Base-by-base conservation (phyloP, 208 protist species). In the Crithidia expoeki region DNA sequence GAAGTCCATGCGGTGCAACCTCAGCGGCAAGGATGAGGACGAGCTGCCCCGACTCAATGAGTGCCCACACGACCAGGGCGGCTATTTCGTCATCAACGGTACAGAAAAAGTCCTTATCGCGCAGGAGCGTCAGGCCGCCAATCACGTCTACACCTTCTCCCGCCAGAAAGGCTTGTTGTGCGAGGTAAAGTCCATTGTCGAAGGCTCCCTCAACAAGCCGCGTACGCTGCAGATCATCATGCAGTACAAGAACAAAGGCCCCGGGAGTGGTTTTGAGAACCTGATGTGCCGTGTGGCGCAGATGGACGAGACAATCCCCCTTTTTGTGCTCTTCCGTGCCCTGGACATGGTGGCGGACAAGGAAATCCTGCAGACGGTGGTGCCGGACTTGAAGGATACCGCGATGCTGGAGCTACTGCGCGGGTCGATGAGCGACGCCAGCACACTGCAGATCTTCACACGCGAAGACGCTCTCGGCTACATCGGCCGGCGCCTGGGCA, bases 11-110 rank as follows among this genome's bases (percentile, higher is more conserved):
- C 90, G 96, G 33, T 99, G 99, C 86, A 93, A 99, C 32, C 80
- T 99, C 2, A 74, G 83, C 30, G 90, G 88, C 0, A 98, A 98
- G 77, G 86, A 73, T 21, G 78, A 94, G 36, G 92, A 94, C 33
- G 92, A 99, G 81, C 80, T 99, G 32, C 88, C 97, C 6, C 59
- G 80, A 12, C 77, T 99, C 25, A 88, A 94, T 34, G 99, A 99
- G 86, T 99, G 99, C 86, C 95, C 98, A 32, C 75, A 99, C 55
- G 99, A 99, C 74, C 98, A 98, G 11, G 98, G 98, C 34, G 99
- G 99, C 23, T 99, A 99, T 88, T 99, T 99, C 75, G 90, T 99
- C 47, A 94, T 99, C 51, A 99, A 98, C 72, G 99, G 99, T 38
- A 96, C 96, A 16, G 99, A 99, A 76, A 99, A 99, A 85, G 98